These are phyloP conservation scores for Synchytrium microbalum DNA, from an alignment of 371 early-diverging fungal species.

Conservation along the genomic window DNA sequence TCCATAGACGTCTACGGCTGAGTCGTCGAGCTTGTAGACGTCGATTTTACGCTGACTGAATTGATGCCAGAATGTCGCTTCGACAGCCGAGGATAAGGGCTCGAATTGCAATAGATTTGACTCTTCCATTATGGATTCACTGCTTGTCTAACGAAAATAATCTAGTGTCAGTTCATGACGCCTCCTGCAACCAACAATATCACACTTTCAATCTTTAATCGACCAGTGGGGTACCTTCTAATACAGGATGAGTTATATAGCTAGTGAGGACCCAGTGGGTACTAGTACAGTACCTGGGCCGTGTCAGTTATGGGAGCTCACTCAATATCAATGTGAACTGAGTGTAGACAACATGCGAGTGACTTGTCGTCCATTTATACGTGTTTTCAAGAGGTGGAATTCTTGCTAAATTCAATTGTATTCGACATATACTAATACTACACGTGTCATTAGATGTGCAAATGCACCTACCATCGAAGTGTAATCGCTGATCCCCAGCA, in stretches of 20 bases:
- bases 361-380: not conserved
- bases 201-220: not conserved
- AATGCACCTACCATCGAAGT: too few relatives aligned
- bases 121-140: not conserved
- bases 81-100: constrained; percentile 72
- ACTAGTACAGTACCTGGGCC: too few relatives aligned
- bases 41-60: constrained; percentile 76
- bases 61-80: constrained; percentile 84
- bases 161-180: not conserved
- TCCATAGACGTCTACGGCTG: constrained; percentile 43
- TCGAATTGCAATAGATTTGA: constrained; percentile 64
- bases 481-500: too few relatives aligned
- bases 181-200: not conserved
- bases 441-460: too few relatives aligned
- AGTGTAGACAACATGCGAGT: not conserved
- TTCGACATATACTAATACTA: too few relatives aligned
- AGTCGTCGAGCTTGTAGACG: constrained; percentile 62
- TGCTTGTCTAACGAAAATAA: not conserved
- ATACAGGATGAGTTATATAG: not conserved
- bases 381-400: not conserved
- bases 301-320: not conserved
- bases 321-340: constrained; percentile 4
- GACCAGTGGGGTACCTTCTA: not conserved
- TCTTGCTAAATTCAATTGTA: too few relatives aligned
- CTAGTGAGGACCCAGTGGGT: not conserved